Evolutionary conservation across 108 stramenopile genomes (phyloP).

Genomic region (Cyclostephanos tholiformis): DNA sequence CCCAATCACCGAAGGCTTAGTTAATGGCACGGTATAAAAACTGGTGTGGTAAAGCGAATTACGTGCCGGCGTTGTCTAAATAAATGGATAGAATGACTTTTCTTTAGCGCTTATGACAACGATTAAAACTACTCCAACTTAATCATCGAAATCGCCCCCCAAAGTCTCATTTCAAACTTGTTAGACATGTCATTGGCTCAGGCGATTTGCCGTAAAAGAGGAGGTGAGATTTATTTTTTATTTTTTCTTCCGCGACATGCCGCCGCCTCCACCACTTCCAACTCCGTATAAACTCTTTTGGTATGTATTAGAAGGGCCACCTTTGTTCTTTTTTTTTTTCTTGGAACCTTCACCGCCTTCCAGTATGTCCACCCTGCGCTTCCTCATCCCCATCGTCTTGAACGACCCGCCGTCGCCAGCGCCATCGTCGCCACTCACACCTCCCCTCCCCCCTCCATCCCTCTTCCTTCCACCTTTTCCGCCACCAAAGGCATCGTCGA

Average conservation of each 20-base stretch:
- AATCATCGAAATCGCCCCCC: too few relatives aligned
- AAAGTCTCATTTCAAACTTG: too few relatives aligned
- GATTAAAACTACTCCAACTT: too few relatives aligned
- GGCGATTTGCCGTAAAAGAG: neutral
- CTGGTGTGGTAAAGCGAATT: too few relatives aligned
- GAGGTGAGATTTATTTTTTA: neutral
- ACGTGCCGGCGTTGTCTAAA: too few relatives aligned
- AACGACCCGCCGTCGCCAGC: constrained; percentile 21
- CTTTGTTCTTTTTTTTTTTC: constrained; percentile 33
- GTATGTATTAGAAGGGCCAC: constrained; percentile 53
- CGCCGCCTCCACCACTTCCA: constrained; percentile 15
- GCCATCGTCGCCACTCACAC: neutral
- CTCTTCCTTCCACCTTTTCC: constrained; percentile 16
- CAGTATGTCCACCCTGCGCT: constrained; percentile 48
- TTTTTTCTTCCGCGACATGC: neutral
- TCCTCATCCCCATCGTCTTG: constrained; percentile 65
- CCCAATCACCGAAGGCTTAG: neutral
- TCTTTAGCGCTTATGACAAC: too few relatives aligned
- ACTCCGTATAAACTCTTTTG: constrained; percentile 73
- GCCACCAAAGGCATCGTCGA: constrained; percentile 60
- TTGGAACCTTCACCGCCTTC: constrained; percentile 20
- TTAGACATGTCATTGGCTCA: too few relatives aligned
- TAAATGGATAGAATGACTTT: too few relatives aligned
- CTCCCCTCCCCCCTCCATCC: constrained; percentile 19
- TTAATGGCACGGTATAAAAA: too few relatives aligned